Conservation (phyloP, 306 rosid genomes). For the Citrullus mucosospermus region DNA sequence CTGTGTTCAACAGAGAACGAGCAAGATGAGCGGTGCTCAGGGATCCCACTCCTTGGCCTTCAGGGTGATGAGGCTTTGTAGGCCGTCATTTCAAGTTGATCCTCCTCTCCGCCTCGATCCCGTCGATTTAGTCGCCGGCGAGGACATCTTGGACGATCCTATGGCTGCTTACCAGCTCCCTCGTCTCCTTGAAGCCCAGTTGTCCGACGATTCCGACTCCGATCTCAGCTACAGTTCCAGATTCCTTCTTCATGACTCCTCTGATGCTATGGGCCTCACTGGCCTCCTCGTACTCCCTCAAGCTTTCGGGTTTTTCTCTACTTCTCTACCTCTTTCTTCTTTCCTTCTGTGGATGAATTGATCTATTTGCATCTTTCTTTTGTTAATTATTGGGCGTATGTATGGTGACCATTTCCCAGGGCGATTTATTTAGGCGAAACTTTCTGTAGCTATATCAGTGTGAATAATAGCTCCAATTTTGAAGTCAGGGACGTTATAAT, state of each 20-base stretch:
- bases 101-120: conserved; percentile 80
- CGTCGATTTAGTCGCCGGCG: conserved; percentile 75
- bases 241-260: conserved; percentile 60
- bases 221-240: conserved; percentile 60
- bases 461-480: conserved; percentile 80
- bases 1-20: background rate
- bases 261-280: conserved; percentile 80
- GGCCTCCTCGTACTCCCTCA: conserved; percentile 98
- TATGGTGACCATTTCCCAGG: conserved; percentile 21
- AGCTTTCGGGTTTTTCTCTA: conserved; percentile 56
- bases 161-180: conserved; percentile 32
- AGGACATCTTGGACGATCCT: conserved; percentile 71
- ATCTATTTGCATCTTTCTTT: background rate
- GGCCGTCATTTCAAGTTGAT: conserved; percentile 77
- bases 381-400: background rate
- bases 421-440: conserved; percentile 94
- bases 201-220: conserved; percentile 20
- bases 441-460: conserved; percentile 88
- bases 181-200: conserved; percentile 16
- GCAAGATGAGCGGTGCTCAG: conserved; percentile 27
- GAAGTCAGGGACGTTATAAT: conserved; percentile 73
- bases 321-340: background rate
- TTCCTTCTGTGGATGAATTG: background rate
- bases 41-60: conserved; percentile 73
- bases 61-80: conserved; percentile 84